Percentiles rank a stretch among this genome's conserved stretches.
These are phyloP conservation scores for Harrya chromipes DNA, from an alignment of 768 basidiomycete species.

Conservation along the genomic window DNA sequence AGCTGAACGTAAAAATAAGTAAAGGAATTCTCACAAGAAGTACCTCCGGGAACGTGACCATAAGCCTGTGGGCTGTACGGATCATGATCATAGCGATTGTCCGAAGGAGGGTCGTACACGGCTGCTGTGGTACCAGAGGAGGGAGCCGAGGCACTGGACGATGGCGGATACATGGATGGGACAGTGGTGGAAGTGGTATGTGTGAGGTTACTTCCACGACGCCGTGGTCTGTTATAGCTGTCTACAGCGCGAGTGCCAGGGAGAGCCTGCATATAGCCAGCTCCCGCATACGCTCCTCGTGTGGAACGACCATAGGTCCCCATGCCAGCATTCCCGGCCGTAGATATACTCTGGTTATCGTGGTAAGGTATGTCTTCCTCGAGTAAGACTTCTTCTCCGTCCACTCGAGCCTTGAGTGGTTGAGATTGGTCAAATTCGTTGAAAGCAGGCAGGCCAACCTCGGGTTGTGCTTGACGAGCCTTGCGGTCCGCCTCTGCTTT, in stretches of 20 bases:
- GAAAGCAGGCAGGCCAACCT: constrained; percentile 74
- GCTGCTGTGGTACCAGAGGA: constrained; percentile 6
- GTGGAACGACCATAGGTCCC: constrained; percentile 33
- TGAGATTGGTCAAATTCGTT: constrained; percentile 58
- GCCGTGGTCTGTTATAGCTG: constrained; percentile 59
- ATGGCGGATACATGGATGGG: constrained; percentile 36
- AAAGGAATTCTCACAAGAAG: constrained; percentile 47
- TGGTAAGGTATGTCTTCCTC: constrained; percentile 45
- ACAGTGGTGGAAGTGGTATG: constrained; percentile 41
- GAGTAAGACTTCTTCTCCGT: constrained; percentile 53
- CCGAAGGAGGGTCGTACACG: constrained; percentile 20
- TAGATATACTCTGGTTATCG: constrained; percentile 28
- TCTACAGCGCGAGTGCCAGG: constrained; percentile 70
- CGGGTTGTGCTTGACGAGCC: constrained; percentile 54
- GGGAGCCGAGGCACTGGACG: constrained; percentile 24
- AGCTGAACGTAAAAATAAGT: neutral
- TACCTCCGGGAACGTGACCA: constrained; percentile 51
- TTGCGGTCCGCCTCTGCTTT: constrained; percentile 86
- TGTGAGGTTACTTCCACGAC: constrained; percentile 38
- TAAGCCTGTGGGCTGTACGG: constrained; percentile 38
- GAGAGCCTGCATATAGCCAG: constrained; percentile 64
- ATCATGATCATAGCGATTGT: constrained; percentile 23
- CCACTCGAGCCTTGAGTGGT: constrained; percentile 60
- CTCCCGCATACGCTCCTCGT: constrained; percentile 37
- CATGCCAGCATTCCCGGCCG: constrained; percentile 19